These are phyloP conservation scores for Evernia prunastri DNA, from an alignment of 495 filamentous ascomycete species.

Conservation along the genomic window DNA sequence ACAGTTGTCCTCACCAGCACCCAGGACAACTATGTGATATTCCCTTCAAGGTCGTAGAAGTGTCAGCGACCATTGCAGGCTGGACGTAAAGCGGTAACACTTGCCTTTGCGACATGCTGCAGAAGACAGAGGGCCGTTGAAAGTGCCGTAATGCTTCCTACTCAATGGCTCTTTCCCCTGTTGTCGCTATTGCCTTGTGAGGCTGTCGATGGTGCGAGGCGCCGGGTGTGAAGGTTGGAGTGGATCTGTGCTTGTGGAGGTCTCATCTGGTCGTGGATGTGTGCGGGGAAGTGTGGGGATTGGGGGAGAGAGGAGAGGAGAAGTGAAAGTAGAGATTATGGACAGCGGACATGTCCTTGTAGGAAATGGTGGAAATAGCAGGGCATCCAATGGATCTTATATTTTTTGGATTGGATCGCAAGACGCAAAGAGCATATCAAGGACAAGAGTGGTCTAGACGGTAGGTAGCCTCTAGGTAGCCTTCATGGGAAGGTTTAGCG, in stretches of 20 bases:
- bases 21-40: conserved; percentile 88
- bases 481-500: neutral
- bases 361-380: neutral
- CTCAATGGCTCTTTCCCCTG: neutral
- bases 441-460: conserved; percentile 10
- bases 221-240: neutral
- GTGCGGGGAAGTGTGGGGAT: neutral
- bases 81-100: neutral
- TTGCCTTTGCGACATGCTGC: conserved; percentile 24
- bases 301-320: neutral
- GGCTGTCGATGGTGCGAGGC: neutral
- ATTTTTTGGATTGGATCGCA: conserved; percentile 5
- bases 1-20: conserved; percentile 56
- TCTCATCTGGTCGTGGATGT: neutral
- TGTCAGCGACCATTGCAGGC: neutral
- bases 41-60: conserved; percentile 52
- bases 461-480: too few species aligned
- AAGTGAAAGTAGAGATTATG: neutral
- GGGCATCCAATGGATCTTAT: neutral
- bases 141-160: neutral
- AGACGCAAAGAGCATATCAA: conserved; percentile 6
- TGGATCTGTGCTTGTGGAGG: neutral
- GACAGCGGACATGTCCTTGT: neutral
- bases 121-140: neutral
- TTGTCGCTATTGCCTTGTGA: neutral